Evolutionary conservation across 257 asterid species (phyloP), one percentile per base, ranked within the genome.

Genomic region (Rehmannia glutinosa): DNA sequence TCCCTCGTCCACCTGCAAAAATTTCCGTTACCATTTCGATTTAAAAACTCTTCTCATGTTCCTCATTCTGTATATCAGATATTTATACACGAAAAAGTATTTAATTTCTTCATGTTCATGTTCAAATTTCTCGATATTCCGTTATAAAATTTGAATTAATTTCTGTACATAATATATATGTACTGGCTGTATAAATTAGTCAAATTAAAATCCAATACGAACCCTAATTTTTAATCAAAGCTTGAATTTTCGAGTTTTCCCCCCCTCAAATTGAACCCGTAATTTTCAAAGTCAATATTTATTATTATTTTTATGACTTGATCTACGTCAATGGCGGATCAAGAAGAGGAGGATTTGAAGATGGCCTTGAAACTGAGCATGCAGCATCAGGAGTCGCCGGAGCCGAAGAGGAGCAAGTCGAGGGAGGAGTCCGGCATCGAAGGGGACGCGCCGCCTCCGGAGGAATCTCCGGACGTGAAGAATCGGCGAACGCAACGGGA

Each of bases 321-420:
- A 72, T 24, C 61, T 19, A 63, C 62, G 68, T 55, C 74, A 47
- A 84, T 84, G 83, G 80, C 70, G 69, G 89, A 82, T 81, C 97
- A 87, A 49, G 95, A 89, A 52, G 92, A 84, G 21, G 95, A 87
- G 60, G 95, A 89, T 46, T 80, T 89, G 82, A 76, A 81, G 83
- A 80, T 77, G 85, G 97, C 97, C 54, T 43, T 89, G 81, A 72
- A 82, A 75, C 78, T 89, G 87, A 89, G 95, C 73, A 83, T 89
- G 96, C 89, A 83, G 74, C 74, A 79, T 60, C 68, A 77, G 60
- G 95, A 87, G 70, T 71, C 95, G 20, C 96, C 92, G 61, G 95
- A 84, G 78, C 86, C 90, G 23, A 86, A 89, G 81, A 66, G 95
- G 78, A 84, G 96, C 72, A 84, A 79, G 73, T 78, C 92, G 8